These are phyloP conservation scores for Colletotrichum simmondsii DNA, from an alignment of 2,329 filamentous ascomycete species.

Conservation along the genomic window DNA sequence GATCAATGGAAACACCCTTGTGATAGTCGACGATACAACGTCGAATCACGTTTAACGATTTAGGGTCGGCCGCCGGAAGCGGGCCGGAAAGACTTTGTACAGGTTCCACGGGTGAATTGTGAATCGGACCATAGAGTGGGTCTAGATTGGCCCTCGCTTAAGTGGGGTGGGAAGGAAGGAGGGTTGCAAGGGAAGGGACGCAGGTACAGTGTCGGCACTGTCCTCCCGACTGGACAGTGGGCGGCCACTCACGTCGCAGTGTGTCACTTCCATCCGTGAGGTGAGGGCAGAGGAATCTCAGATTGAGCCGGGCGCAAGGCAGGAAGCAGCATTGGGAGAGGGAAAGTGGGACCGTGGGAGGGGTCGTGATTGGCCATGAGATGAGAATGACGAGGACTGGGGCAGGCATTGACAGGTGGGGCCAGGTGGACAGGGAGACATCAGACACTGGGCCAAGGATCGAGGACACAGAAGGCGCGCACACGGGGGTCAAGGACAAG, in stretches of 20 bases:
- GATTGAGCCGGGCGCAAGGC: neutral
- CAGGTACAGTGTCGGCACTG: slow-evolving; percentile 19
- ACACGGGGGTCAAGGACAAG: slow-evolving; percentile 12
- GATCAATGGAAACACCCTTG: neutral
- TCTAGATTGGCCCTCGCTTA: neutral
- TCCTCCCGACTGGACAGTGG: neutral
- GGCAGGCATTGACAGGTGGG: slow-evolving; percentile 1
- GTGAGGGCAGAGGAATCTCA: neutral
- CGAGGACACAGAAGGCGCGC: neutral
- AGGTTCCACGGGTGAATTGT: neutral
- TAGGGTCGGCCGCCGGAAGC: slow-evolving; percentile 16
- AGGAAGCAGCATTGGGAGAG: neutral
- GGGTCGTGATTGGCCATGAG: slow-evolving; percentile 3
- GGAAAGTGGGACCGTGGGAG: neutral
- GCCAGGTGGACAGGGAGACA: neutral
- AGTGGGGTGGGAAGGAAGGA: neutral
- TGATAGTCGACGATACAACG: neutral
- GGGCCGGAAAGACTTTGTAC: slow-evolving; percentile 12
- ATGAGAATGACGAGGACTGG: slow-evolving; percentile 1
- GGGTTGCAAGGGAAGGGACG: slow-evolving; percentile 8
- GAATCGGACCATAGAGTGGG: slow-evolving; percentile 31
- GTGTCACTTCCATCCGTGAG: too few species aligned
- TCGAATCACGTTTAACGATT: neutral
- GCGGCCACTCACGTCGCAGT: too few species aligned
- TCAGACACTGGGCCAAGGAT: neutral